These are phyloP conservation scores for Kregervanrija pseudodelftensis DNA, from an alignment of 805 yeast species.

Conservation along the genomic window DNA sequence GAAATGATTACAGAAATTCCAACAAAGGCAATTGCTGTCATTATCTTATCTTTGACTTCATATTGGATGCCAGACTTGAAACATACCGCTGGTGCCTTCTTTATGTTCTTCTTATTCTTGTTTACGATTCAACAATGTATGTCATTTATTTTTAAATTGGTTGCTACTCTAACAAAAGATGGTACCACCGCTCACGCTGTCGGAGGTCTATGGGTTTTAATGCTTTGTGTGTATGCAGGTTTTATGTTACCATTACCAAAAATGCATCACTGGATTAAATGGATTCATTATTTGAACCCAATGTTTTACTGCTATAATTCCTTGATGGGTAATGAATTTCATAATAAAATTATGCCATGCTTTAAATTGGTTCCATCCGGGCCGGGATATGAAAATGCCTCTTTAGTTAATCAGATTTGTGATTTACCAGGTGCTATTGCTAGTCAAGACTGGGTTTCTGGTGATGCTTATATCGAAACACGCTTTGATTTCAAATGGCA, in stretches of 20 bases:
- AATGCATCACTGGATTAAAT: constrained; percentile 56
- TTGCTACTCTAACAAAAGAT: constrained; percentile 45
- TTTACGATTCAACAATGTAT: constrained; percentile 41
- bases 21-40: constrained; percentile 42
- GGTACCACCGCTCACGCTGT: constrained; percentile 51
- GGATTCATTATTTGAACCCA: constrained; percentile 45
- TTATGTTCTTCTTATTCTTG: constrained; percentile 39
- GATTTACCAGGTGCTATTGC: constrained; percentile 39
- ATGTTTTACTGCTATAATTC: constrained; percentile 43
- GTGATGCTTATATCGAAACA: constrained; percentile 30
- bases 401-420: constrained; percentile 40
- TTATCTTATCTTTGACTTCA: constrained; percentile 37
- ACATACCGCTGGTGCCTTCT: constrained; percentile 48
- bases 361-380: constrained; percentile 46
- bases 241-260: constrained; percentile 34
- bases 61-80: constrained; percentile 51
- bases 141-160: constrained; percentile 45
- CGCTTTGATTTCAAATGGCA: constrained; percentile 30
- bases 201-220: constrained; percentile 47
- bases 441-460: constrained; percentile 21
- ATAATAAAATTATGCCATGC: constrained; percentile 46
- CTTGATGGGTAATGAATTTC: constrained; percentile 51
- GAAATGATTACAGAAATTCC: constrained; percentile 56
- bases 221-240: constrained; percentile 52
- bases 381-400: constrained; percentile 40